Evolutionary conservation across 2,329 filamentous ascomycete species (phyloP).

Genomic region (Dryadomyces quercus-mongolicae): DNA sequence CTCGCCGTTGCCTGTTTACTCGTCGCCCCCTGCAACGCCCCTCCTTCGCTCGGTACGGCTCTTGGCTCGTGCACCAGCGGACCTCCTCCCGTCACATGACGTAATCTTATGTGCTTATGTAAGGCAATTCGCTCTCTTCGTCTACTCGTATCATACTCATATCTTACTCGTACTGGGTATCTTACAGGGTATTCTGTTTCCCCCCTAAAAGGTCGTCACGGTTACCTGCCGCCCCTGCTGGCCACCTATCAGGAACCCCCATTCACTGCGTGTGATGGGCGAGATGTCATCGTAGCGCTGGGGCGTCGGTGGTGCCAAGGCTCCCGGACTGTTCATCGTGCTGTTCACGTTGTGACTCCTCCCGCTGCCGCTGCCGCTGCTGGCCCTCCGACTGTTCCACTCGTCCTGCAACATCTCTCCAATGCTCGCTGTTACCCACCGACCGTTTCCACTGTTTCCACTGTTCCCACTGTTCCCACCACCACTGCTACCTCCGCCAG

Average conservation of each 20-base stretch:
- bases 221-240: constrained; percentile 31
- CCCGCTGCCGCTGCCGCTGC: neutral
- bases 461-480: neutral
- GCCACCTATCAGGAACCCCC: constrained; percentile 46
- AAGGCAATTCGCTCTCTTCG: no score
- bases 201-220: constrained; percentile 38
- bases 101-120: no score
- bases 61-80: neutral
- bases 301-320: constrained; percentile 19
- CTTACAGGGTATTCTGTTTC: no score
- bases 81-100: no score
- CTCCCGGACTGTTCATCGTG: constrained; percentile 8
- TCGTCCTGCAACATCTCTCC: constrained; percentile 20
- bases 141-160: no score
- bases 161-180: no score
- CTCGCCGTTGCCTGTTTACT: neutral
- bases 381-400: neutral
- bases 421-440: constrained; percentile 18
- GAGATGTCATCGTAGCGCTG: constrained; percentile 51
- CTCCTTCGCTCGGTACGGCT: no score
- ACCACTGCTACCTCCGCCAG: neutral
- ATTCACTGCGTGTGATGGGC: constrained; percentile 49
- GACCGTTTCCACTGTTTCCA: no score
- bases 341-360: neutral
- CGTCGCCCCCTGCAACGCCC: neutral